phyloP scores from a whole-genome alignment of 2,329 filamentous ascomycete genomes.

The Colletotrichum graminicola region DNA sequence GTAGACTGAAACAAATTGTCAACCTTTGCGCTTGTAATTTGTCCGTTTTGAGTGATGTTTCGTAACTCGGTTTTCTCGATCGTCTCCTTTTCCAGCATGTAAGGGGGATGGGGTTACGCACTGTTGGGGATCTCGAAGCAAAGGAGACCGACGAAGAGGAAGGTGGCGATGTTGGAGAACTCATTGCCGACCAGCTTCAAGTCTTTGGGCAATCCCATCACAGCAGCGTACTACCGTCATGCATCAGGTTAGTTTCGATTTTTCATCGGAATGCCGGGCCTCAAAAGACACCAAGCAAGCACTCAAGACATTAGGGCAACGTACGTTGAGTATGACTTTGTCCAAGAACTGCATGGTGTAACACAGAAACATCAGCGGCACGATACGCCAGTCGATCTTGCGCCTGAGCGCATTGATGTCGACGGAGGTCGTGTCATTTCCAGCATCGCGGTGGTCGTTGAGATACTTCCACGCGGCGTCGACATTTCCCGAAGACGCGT shows the following conservation, averaged over 20 bases:
- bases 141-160: slow-evolving; percentile 72
- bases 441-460: slow-evolving; percentile 55
- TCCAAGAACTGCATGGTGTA: slow-evolving; percentile 75
- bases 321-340: slow-evolving; percentile 73
- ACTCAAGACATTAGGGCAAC: slow-evolving; percentile 44
- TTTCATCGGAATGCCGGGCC: no score
- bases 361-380: slow-evolving; percentile 72
- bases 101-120: slow-evolving; percentile 46
- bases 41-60: not conserved
- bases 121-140: slow-evolving; percentile 71
- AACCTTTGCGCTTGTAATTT: not conserved
- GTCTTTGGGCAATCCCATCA: slow-evolving; percentile 72
- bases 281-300: not conserved
- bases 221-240: slow-evolving; percentile 68
- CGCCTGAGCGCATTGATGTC: slow-evolving; percentile 62
- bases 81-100: not conserved
- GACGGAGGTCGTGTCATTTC: slow-evolving; percentile 50
- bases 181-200: slow-evolving; percentile 69
- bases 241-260: slow-evolving; percentile 13
- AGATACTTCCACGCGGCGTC: slow-evolving; percentile 63
- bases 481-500: slow-evolving; percentile 47
- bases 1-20: slow-evolving; percentile 54
- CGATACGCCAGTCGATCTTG: slow-evolving; percentile 69
- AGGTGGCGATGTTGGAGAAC: slow-evolving; percentile 72
- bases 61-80: not conserved